Conservation (phyloP, 176 grass and related monocot genomes). For the Poa annua region DNA sequence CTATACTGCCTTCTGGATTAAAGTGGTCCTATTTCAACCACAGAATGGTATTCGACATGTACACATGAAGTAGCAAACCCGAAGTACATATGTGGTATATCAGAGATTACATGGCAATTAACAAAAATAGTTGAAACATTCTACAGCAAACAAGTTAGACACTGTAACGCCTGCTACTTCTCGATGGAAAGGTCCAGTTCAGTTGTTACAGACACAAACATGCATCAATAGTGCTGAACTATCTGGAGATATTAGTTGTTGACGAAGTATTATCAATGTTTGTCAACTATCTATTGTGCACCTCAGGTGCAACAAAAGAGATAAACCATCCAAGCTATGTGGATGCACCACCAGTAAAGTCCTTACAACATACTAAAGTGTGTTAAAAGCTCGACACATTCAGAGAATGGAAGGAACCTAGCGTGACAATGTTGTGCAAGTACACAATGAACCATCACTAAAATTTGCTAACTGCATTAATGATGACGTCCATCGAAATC, state of each 20-base stretch:
- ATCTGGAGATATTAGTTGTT: not conserved
- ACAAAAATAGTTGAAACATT: not conserved
- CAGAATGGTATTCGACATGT: not conserved
- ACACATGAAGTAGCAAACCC: not conserved
- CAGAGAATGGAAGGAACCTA: not conserved
- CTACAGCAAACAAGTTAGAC: conserved; percentile 11
- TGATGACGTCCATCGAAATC: not conserved
- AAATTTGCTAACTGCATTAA: conserved; percentile 34
- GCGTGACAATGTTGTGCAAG: conserved; percentile 25
- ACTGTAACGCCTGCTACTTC: no score
- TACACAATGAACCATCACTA: conserved; percentile 27
- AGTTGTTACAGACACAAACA: not conserved
- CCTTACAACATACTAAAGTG: not conserved
- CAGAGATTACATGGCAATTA: conserved; percentile 8
- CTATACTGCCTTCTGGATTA: conserved; percentile 22
- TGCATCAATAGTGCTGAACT: conserved; percentile 17
- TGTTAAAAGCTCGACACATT: conserved; percentile 14
- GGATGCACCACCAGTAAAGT: conserved; percentile 17
- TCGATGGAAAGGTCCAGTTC: no score
- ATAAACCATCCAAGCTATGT: conserved; percentile 9
- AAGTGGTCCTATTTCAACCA: conserved; percentile 2
- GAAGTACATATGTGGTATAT: not conserved
- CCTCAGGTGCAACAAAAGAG: conserved; percentile 19
- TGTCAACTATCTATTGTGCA: conserved; percentile 1
- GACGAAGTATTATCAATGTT: conserved; percentile 12